Evolutionary conservation across 345 rosid genomes (phyloP), one percentile per base, ranked within the genome.

Genomic region (Barbarea vulgaris): DNA sequence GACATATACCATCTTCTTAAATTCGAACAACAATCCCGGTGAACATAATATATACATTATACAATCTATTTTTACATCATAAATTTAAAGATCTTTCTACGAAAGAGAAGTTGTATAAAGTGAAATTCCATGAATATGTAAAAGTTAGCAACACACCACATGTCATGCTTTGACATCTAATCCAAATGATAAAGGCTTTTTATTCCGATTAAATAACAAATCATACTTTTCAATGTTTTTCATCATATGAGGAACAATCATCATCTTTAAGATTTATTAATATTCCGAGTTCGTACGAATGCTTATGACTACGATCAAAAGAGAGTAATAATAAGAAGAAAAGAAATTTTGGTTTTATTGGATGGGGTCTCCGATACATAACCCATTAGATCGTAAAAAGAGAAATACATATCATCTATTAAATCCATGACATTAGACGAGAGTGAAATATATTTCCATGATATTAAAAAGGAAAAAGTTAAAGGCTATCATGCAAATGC

Each of bases 161-260:
- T 75, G 79, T 59, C 74, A 75, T 59, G 74, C 73, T 37, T 75
- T 59, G 62, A 68, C 55, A 68, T 67, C 36, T 17, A 67, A 46
- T 18, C 27, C 30, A 66, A 66, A 74, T 14, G 9, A 14, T 46
- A 36, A 48, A 58, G 24, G 73, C 33, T 6, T 36, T 42, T 18
- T 25, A 6, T 17, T 47, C 48, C 22, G 14, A 75, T 37, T 57
- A 48, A 57, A 36, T 57, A 74, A 57, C 42, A 46, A 18, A 25
- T 19, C 33, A 19, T 52, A 21, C 50, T 74, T 75, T 51, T 61
- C 57, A 50, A 28, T 31, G 7, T 52, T 51, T 51, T 69, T 61
- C 79, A 68, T 75, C 74, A 68, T 75, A 51, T 39, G 48, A 68
- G 21, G 19, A 60, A 60, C 57, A 76, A 60, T 60, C 69, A 68